phyloP scores from a whole-genome alignment of 1,284 basidiomycete genomes.

The Marasmius tenuissimus region DNA sequence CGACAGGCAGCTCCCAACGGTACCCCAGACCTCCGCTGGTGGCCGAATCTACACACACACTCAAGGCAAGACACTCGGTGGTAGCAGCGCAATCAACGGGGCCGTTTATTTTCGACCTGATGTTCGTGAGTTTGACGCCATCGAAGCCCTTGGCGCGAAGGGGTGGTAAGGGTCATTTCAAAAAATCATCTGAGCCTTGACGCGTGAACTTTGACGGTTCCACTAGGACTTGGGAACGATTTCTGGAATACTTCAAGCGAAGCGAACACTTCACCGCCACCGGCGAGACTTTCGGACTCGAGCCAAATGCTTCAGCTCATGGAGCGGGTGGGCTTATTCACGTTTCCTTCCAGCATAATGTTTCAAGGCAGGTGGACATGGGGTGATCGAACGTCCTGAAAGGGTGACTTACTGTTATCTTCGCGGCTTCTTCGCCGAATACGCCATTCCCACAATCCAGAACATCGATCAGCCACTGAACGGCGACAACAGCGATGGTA shows the following conservation, averaged over 20 bases:
- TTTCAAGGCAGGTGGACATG: not conserved
- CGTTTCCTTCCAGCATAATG: not conserved
- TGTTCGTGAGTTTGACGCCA: constrained; percentile 8
- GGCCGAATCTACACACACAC: not conserved
- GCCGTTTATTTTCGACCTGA: constrained; percentile 12
- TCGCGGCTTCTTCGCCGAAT: not conserved
- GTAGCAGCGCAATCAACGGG: constrained; percentile 12
- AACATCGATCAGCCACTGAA: not conserved
- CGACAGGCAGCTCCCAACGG: not conserved
- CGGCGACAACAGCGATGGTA: constrained; percentile 1
- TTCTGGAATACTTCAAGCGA: constrained; percentile 9
- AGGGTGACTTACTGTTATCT: not conserved
- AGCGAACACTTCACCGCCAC: constrained; percentile 8
- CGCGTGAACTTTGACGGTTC: not conserved
- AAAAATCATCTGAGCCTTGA: not conserved
- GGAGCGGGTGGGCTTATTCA: constrained; percentile 6
- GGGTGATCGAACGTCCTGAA: too few species aligned
- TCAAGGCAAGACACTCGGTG: constrained; percentile 3
- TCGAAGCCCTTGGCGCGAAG: constrained; percentile 4
- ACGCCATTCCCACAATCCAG: not conserved
- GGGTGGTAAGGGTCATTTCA: constrained; percentile 9
- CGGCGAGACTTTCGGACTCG: not conserved
- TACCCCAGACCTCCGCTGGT: not conserved
- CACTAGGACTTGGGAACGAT: constrained; percentile 9
- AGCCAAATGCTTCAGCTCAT: constrained; percentile 2